Evolutionary conservation across 31 red algal genomes (phyloP), one percentile per base, ranked within the genome.

Genomic region (Endocladia muricata): DNA sequence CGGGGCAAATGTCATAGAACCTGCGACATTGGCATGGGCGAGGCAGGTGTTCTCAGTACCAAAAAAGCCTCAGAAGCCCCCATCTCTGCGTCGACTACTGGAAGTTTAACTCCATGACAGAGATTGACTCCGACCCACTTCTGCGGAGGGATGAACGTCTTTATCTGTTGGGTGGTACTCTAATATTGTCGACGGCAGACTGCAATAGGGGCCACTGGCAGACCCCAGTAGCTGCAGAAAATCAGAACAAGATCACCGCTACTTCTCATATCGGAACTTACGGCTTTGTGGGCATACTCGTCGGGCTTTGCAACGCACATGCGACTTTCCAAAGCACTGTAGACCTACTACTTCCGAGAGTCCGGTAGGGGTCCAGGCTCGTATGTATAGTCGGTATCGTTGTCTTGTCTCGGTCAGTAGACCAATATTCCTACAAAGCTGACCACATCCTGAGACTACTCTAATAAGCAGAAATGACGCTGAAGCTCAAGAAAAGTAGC

Each of bases 1-100:
- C 21, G 40, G 57, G 22, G 63, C 67, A 3, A 44, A 47, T 4
- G 6, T 82, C 78, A 82, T 82, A 9, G 78, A 71, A 37, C 63
- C 65, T 2, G 51, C 64, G 13, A 32, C 3, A 52, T 39, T 49
- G 3, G 78, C 70, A 55, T 82, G 78, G 78, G 44, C 78, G 6
- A 71, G 39, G 23, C 78, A 63, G 4, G 63, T 70, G 11, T 42
- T 71, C 6, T 49, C 72, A 0, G 63, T 71, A 13, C 78, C 62
- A 55, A 70, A 82, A 68, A n/a, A n/a, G n/a, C n/a, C n/a, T 26
- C 58, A 31, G 68, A 73, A 33, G 38, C 4, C 33, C 9, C 8
- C 61, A 35, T 36, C 39, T 78, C 43, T 78, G 58, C 43, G 32
- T 78, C 55, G 2, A 78, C 35, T 66, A 66, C 33, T 1, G 48